phyloP scores from a whole-genome alignment of 495 filamentous ascomycete genomes.

The Penicillium subrubescens region DNA sequence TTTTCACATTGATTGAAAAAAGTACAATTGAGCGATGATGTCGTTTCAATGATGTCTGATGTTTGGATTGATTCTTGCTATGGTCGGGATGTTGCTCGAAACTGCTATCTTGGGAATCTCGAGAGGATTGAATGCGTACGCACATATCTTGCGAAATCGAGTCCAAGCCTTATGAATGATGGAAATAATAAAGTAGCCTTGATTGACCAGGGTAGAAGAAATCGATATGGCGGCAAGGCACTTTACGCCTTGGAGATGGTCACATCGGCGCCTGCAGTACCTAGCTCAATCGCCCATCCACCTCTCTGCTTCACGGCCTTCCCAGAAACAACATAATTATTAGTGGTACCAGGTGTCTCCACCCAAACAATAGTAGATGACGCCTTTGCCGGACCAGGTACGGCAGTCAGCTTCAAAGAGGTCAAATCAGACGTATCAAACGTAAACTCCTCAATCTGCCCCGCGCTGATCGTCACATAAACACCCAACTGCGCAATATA shows the following conservation, averaged over 20 bases:
- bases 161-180: neutral
- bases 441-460: slow-evolving; percentile 35
- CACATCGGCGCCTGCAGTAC: slow-evolving; percentile 8
- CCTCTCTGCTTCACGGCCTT: slow-evolving; percentile 1
- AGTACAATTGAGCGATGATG: too few relatives aligned
- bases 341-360: slow-evolving; percentile 12
- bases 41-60: neutral
- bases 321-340: slow-evolving; percentile 6
- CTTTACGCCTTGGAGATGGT: slow-evolving; percentile 9
- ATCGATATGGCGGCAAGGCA: neutral
- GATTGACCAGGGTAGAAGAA: too few relatives aligned
- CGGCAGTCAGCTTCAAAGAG: slow-evolving; percentile 6
- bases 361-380: slow-evolving; percentile 11
- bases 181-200: neutral
- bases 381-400: slow-evolving; percentile 4
- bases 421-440: slow-evolving; percentile 16
- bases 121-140: neutral
- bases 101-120: neutral
- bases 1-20: neutral
- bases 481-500: slow-evolving; percentile 46
- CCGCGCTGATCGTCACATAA: slow-evolving; percentile 43
- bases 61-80: neutral
- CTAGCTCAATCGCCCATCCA: slow-evolving; percentile 17
- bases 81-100: neutral
- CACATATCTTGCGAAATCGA: neutral